Base-by-base conservation (phyloP, 495 filamentous ascomycete genomes). In the Umbilicaria muhlenbergii region DNA sequence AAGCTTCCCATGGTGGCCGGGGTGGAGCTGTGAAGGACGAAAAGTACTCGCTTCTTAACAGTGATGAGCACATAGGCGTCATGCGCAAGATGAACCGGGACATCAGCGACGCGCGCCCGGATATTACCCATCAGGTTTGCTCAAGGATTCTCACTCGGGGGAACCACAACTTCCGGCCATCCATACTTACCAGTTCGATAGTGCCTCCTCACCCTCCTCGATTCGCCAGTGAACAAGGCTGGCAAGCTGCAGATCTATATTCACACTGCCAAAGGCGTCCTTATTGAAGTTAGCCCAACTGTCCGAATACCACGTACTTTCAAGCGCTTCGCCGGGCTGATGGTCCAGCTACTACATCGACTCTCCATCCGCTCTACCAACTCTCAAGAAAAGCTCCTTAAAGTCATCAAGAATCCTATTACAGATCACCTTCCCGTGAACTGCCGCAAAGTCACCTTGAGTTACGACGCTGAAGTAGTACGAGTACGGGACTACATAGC, bases 61-160 rank as follows among this genome's bases (percentile, higher is more conserved):
- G 88, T 59, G 91, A 98, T 53, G 91, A 98, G 65, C 91, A 98
- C 58, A 98, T 98, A 48, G 92, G 91, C 40, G 80, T 95, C 48
- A 91, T 96, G 85, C 81, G 92, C 57, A 98, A 95, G 73, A 95
- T 94, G 89, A 92, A 92, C 64, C 70, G 91, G 39, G 91, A 98
- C 55, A 98, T 98, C 53, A 94, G 88, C 57, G 91, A 98, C 58
- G 91, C 91, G 24, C 77, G 91, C 41, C 91, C 91, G 11, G 91
- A 98, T 64, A 98, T 98, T 44, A 89, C 92, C 15, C 91, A 98
- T 58, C 91, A 96, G 86, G 89, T 96, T 66, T 58, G 73, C 46
- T 37, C 31, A 16, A 28, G 24, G 24, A 28, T 28, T 28, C 24
- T 10, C 24, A 28, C 24, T 28, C 8, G 24, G 24, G 5, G 6